Base-by-base conservation (phyloP, 345 rosid genomes). In the Moringa oleifera region DNA sequence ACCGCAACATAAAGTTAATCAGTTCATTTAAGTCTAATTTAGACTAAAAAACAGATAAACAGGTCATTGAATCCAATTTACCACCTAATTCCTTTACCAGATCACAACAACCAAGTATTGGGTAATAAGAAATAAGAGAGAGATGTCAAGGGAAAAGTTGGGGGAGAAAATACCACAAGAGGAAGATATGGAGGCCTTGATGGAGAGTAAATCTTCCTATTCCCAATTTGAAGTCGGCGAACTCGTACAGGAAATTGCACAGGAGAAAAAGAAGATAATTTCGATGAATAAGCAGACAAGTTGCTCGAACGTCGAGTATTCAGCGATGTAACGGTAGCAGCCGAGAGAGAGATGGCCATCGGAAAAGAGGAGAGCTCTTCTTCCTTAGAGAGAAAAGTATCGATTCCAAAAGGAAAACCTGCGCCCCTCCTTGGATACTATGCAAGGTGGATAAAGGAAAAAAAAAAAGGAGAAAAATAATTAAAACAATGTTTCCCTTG, bases 281-380 rank as follows among this genome's bases (percentile, higher is more conserved):
- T 74, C 16, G 71, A 53, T 20, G 71, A 64, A 22, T 59, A 33
- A 21, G 69, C 55, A 8, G 68, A 21, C 25, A 62, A 53, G 31
- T 61, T 41, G 60, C 16, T 18, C 0, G 61, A 36, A 2, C 60
- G 33, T 16, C 24, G 57, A 12, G 69, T 0, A 58, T 62, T 67
- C 67, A 61, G 62, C 12, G 75, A 59, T 70, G 72, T 65, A 41
- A 68, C 10, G 24, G 70, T 59, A 6, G 84, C 53, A 7, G 81
- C 76, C 1, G 80, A 63, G 28, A 85, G 61, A 16, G 79, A 78
- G 62, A 76, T 73, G 83, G 90, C 83, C 94, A 84, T 84, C 64
- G 77, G 18, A 55, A 56, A 60, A 41, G 56, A 41, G 47, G 12
- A 41, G 47, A 41, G 37, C 37, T 33, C 12, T 41, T 15, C 6